These are phyloP conservation scores for Russula vinacea DNA, from an alignment of 768 basidiomycete species.

Conservation along the genomic window DNA sequence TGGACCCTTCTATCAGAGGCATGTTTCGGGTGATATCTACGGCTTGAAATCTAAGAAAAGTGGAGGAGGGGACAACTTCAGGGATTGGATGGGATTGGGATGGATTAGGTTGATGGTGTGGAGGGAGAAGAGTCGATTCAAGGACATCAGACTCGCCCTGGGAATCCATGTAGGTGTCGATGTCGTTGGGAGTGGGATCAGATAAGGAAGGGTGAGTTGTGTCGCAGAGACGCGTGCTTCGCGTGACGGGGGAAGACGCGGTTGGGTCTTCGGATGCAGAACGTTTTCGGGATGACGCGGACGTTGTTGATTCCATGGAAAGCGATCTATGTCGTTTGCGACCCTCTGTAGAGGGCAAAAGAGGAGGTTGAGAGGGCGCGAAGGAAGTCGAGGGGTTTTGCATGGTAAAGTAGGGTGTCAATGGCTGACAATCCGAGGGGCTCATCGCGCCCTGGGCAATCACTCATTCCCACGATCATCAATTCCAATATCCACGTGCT, in stretches of 20 bases:
- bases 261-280: conserved; percentile 65
- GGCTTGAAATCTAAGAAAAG: conserved; percentile 46
- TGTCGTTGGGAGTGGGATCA: conserved; percentile 44
- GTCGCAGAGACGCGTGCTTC: conserved; percentile 35
- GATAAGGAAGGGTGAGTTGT: conserved; percentile 22
- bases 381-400: conserved; percentile 12
- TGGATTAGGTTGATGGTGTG: conserved; percentile 10
- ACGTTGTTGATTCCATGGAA: conserved; percentile 71
- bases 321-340: conserved; percentile 53
- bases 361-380: conserved; percentile 7
- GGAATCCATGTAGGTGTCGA: conserved; percentile 50
- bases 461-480: conserved; percentile 20
- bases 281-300: conserved; percentile 75
- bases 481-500: not conserved
- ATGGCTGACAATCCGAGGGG: not conserved
- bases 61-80: conserved; percentile 22
- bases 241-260: conserved; percentile 42
- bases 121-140: conserved; percentile 16
- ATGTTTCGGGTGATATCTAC: conserved; percentile 48
- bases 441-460: conserved; percentile 1
- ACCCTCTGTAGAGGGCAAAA: conserved; percentile 14
- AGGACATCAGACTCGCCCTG: conserved; percentile 35
- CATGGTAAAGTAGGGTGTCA: conserved; percentile 12
- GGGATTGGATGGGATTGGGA: conserved; percentile 13
- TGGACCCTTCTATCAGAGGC: conserved; percentile 61